Evolutionary conservation across 2,329 filamentous ascomycete species (phyloP).

Genomic region (Verticillium nubilum): DNA sequence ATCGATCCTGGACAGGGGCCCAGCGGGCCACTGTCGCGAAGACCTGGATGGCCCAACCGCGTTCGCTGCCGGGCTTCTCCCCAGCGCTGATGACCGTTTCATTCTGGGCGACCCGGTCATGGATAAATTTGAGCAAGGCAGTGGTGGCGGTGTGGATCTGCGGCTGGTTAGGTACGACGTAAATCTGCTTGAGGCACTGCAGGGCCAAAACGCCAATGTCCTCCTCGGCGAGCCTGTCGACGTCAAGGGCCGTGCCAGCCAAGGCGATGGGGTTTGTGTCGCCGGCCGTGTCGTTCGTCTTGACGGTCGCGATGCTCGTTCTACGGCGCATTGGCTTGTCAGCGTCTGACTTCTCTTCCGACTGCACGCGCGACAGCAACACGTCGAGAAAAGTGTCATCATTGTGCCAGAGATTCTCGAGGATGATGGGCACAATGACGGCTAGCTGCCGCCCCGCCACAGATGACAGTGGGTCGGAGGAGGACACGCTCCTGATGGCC

Average conservation of each 20-base stretch:
- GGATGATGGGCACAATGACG: constrained; percentile 74
- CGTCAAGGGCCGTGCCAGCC: constrained; percentile 77
- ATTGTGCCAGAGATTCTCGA: constrained; percentile 80
- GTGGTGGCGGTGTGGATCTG: constrained; percentile 76
- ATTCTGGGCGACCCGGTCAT: constrained; percentile 45
- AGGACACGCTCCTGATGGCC: constrained; percentile 76
- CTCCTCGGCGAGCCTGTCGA: constrained; percentile 84
- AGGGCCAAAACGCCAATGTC: constrained; percentile 80
- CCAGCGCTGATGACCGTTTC: constrained; percentile 47
- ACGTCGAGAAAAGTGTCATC: constrained; percentile 64
- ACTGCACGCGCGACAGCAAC: constrained; percentile 61
- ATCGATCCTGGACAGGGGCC: constrained; percentile 92
- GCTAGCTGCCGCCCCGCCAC: constrained; percentile 72
- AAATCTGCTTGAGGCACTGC: constrained; percentile 81
- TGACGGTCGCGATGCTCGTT: constrained; percentile 73
- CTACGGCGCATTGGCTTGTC: constrained; percentile 61
- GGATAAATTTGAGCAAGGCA: constrained; percentile 70
- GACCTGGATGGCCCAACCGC: constrained; percentile 76
- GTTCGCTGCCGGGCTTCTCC: constrained; percentile 35
- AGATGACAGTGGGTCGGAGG: constrained; percentile 71
- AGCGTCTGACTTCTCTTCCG: constrained; percentile 63
- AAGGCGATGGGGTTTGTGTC: constrained; percentile 66
- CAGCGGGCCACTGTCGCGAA: constrained; percentile 77
- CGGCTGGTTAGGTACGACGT: constrained; percentile 71
- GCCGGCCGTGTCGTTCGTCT: constrained; percentile 58